phyloP scores from a whole-genome alignment of 1,284 basidiomycete genomes.

The Agaricales sp. region DNA sequence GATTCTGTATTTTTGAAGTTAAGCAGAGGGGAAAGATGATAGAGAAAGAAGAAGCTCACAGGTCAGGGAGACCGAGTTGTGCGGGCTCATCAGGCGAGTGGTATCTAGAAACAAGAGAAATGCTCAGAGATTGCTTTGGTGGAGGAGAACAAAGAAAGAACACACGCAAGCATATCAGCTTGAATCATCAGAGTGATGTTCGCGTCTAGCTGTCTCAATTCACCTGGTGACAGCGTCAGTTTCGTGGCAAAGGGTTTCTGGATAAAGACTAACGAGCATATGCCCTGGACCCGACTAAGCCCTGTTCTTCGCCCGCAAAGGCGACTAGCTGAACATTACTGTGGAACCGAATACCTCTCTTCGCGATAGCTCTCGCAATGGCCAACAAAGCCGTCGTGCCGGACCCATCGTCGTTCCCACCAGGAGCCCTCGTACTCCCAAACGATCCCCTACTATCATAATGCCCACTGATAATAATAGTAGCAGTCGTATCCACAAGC shows the following conservation, averaged over 20 bases:
- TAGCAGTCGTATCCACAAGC: slow-evolving; percentile 39
- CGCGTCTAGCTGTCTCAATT: slow-evolving; percentile 43
- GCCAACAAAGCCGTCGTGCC: slow-evolving; percentile 68
- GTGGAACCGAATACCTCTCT: slow-evolving; percentile 50
- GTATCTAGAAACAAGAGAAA: slow-evolving; percentile 29
- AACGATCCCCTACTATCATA: slow-evolving; percentile 85
- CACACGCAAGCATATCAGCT: slow-evolving; percentile 74
- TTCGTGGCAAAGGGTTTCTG: not conserved
- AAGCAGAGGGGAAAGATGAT: not conserved
- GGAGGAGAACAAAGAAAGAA: not conserved
- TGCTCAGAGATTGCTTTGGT: not conserved
- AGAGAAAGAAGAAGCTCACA: slow-evolving; percentile 25
- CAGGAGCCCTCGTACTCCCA: slow-evolving; percentile 64
- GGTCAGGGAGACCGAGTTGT: slow-evolving; percentile 69
- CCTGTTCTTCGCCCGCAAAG: slow-evolving; percentile 70
- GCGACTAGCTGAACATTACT: slow-evolving; percentile 60
- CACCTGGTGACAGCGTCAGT: slow-evolving; percentile 25
- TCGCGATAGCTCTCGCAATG: slow-evolving; percentile 62
- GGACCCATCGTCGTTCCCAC: slow-evolving; percentile 74
- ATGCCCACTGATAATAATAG: slow-evolving; percentile 69
- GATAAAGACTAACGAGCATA: slow-evolving; percentile 44
- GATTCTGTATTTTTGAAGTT: slow-evolving; percentile 36
- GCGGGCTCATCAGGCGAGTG: slow-evolving; percentile 62
- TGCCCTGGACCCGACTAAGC: slow-evolving; percentile 50
- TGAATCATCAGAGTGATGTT: slow-evolving; percentile 78